Base-by-base conservation (phyloP, 345 rosid species). In the Bruguiera gymnorhiza region DNA sequence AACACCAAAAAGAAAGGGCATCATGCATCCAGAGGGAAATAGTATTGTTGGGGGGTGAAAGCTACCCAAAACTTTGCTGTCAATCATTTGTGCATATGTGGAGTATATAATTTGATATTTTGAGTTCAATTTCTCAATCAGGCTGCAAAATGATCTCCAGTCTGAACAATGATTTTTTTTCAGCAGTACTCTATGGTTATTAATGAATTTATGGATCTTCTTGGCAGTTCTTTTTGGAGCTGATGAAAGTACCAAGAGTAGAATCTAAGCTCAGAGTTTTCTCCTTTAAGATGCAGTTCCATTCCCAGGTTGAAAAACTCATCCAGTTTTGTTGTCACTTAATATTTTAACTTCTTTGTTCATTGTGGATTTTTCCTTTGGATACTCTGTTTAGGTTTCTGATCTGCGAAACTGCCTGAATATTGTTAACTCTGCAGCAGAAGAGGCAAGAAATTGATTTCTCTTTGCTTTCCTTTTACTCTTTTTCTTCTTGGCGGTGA, bases 221-320 rank as follows among this genome's bases (percentile, higher is more conserved):
- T 29, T 77, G 66, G 71, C 92, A 91, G 97, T 93, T 93, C 79
- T 93, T 93, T 82, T 71, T 88, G 69, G 98, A 91, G 89, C 76
- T 93, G 69, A 88, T 91, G 94, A 82, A 86, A 87, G 91, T 93
- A 62, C 93, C 98, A 51, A 85, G 96, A 73, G 89, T 88, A 60
- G 98, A 93, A 76, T 80, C 91, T 66, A 93, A 93, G 85, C 93
- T 93, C 79, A 86, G 96, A 70, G 95, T 94, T 68, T 94, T 91
- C 80, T 87, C 95, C 63, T 91, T 94, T 78, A 94, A 91, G 83
- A 88, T 87, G 63, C 98, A 91, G 85, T 94, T 94, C 68, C 50
- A 26, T 60, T 72, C 86, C 67, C 97, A 94, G 97, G 98, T 94
- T 58, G 74, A 81, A 39, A 69, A 65, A 70, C 51, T 37, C 19